These are phyloP conservation scores for Sugiyamaella castrensis DNA, from an alignment of 1,139 yeast species.

Conservation along the genomic window DNA sequence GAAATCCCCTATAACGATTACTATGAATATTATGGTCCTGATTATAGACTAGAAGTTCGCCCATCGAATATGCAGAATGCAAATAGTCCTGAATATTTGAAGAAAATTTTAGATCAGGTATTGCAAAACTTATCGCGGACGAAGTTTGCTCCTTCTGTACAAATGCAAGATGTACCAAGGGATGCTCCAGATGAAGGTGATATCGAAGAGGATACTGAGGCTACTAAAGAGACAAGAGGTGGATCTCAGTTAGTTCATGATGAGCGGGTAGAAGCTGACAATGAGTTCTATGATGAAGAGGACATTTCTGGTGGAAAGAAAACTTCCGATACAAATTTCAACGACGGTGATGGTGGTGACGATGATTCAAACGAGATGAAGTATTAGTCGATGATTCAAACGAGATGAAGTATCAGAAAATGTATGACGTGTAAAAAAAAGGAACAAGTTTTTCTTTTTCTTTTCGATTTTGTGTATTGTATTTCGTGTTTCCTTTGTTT, in stretches of 20 bases:
- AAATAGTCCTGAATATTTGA: conserved; percentile 87
- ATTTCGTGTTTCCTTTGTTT: background rate
- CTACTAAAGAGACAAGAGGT: conserved; percentile 85
- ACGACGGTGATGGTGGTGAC: conserved; percentile 10
- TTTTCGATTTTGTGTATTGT: background rate
- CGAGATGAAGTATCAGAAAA: no score
- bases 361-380: background rate
- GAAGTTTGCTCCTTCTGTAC: conserved; percentile 93
- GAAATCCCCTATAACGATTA: conserved; percentile 95
- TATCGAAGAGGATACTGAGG: conserved; percentile 62
- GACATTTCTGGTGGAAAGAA: conserved; percentile 34
- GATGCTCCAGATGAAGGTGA: conserved; percentile 73
- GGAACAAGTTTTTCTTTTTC: background rate
- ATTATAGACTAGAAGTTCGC: conserved; percentile 76
- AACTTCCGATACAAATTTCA: conserved; percentile 20
- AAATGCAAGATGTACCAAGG: conserved; percentile 82
- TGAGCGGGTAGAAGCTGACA: conserved; percentile 46
- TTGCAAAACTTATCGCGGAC: conserved; percentile 79
- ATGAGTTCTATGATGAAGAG: conserved; percentile 42
- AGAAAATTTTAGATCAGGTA: conserved; percentile 77
- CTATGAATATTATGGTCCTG: conserved; percentile 96
- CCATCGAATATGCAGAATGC: conserved; percentile 97
- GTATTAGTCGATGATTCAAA: background rate
- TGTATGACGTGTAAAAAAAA: background rate
- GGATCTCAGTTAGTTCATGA: conserved; percentile 87